phyloP scores from a whole-genome alignment of 2,329 filamentous ascomycete genomes.

The Pseudocercospora eumusae region DNA sequence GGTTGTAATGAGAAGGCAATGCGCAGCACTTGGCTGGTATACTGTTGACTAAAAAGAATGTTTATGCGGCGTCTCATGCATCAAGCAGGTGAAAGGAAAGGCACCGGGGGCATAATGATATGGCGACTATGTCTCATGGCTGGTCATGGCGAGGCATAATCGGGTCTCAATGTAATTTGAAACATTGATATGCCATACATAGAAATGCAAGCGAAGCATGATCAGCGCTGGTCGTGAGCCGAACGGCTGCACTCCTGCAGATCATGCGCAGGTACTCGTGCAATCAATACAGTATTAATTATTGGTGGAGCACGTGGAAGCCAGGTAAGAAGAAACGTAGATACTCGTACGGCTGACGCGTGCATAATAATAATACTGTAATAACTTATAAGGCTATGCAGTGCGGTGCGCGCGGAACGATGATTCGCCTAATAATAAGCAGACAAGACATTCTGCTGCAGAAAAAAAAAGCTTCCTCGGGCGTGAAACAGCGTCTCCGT shows the following conservation, averaged over 20 bases:
- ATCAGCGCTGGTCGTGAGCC: conserved; percentile 6
- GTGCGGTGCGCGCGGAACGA: too few species aligned
- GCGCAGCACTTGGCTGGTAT: background rate
- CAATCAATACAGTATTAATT: background rate
- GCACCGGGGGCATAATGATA: background rate
- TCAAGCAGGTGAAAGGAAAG: background rate
- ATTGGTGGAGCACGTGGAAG: background rate
- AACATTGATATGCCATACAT: background rate
- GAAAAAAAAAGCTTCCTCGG: conserved; percentile 11
- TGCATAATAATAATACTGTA: too few species aligned
- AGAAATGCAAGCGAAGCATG: background rate
- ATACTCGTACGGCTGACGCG: conserved; percentile 4
- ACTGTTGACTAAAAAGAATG: background rate
- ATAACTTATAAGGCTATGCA: too few species aligned
- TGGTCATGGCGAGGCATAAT: background rate
- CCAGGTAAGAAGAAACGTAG: background rate
- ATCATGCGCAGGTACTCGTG: conserved; percentile 1
- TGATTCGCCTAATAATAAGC: too few species aligned
- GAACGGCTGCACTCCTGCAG: conserved; percentile 8
- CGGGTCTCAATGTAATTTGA: background rate
- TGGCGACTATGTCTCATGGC: background rate
- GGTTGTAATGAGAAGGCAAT: background rate
- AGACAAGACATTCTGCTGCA: too few species aligned
- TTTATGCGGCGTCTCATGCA: background rate
- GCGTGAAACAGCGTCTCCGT: conserved; percentile 18